Percentiles rank a stretch among this genome's conserved stretches.
Conservation (phyloP, 306 rosid species). For the Begonia peltatifolia region DNA sequence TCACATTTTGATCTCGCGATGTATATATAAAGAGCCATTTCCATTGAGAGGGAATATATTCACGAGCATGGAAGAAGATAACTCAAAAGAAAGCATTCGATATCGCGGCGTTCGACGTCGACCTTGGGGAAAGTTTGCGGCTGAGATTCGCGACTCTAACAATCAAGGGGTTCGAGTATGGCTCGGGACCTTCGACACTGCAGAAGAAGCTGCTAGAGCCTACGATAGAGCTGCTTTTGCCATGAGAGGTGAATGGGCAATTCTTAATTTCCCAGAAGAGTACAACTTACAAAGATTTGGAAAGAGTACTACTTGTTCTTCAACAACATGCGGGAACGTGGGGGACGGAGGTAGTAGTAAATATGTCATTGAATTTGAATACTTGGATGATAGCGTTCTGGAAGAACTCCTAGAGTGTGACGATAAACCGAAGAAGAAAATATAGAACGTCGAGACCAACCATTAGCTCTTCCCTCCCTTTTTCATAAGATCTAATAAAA, state of each 20-base stretch:
- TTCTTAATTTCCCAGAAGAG: slow-evolving; percentile 64
- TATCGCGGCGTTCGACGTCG: slow-evolving; percentile 64
- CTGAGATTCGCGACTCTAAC: slow-evolving; percentile 70
- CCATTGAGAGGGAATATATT: slow-evolving; percentile 17
- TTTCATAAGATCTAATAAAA: too few relatives aligned
- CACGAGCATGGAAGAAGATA: slow-evolving; percentile 21
- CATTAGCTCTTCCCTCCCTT: too few relatives aligned
- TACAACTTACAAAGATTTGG: slow-evolving; percentile 14
- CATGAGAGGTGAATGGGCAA: slow-evolving; percentile 72
- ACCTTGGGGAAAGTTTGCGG: slow-evolving; percentile 85
- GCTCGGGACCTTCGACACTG: slow-evolving; percentile 76
- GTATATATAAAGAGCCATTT: slow-evolving; percentile 16
- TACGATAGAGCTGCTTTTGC: slow-evolving; percentile 68
- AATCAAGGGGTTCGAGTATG: slow-evolving; percentile 58
- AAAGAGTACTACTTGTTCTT: slow-evolving; percentile 8
- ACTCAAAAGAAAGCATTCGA: slow-evolving; percentile 16
- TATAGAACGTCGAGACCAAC: slow-evolving; percentile 1
- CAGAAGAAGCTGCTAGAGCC: slow-evolving; percentile 88
- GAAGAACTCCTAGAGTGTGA: slow-evolving; percentile 73
- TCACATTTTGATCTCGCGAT: slow-evolving; percentile 13
- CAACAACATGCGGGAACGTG: slow-evolving; percentile 18
- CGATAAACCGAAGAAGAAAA: slow-evolving; percentile 18
- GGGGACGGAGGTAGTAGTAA: slow-evolving; percentile 12
- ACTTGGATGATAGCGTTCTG: slow-evolving; percentile 46
- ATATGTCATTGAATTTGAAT: slow-evolving; percentile 63